Evolutionary conservation across 2,329 filamentous ascomycete genomes (phyloP).

Genomic region (Penicillium verrucosum): DNA sequence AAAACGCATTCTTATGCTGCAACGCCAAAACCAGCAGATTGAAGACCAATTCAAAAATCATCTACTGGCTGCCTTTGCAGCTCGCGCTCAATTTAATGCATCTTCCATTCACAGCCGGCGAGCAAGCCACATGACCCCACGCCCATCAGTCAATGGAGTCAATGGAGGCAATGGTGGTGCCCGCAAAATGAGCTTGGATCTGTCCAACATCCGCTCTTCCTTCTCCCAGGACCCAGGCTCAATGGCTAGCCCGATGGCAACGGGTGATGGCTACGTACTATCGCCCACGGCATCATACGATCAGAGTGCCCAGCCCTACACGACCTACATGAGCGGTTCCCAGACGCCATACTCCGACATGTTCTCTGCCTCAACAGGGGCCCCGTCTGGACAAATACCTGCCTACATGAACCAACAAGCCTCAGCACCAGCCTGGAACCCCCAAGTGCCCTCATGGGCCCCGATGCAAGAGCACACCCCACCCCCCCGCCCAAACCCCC

Average conservation of each 20-base stretch:
- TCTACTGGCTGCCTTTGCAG: slow-evolving; percentile 35
- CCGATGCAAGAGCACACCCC: slow-evolving; percentile 25
- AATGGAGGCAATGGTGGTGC: slow-evolving; percentile 24
- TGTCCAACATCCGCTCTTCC: slow-evolving; percentile 30
- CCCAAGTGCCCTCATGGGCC: slow-evolving; percentile 16
- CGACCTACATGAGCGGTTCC: slow-evolving; percentile 19
- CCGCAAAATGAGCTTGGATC: slow-evolving; percentile 38
- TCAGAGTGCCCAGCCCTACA: slow-evolving; percentile 23
- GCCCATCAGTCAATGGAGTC: slow-evolving; percentile 26
- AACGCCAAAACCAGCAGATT: slow-evolving; percentile 38
- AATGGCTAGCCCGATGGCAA: slow-evolving; percentile 27
- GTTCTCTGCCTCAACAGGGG: slow-evolving; percentile 13
- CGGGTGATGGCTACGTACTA: slow-evolving; percentile 22
- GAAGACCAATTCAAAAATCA: slow-evolving; percentile 39
- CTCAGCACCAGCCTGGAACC: slow-evolving; percentile 13
- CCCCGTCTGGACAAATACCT: slow-evolving; percentile 23
- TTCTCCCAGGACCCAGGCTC: slow-evolving; percentile 24
- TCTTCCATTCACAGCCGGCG: slow-evolving; percentile 30
- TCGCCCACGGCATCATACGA: slow-evolving; percentile 27
- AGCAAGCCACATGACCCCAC: slow-evolving; percentile 25
- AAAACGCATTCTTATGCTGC: slow-evolving; percentile 39
- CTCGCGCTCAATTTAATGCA: slow-evolving; percentile 14
- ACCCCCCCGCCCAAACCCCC: slow-evolving; percentile 19
- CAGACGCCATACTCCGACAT: slow-evolving; percentile 22
- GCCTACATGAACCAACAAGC: slow-evolving; percentile 27